Percentiles rank a stretch among this genome's conserved stretches.
These are phyloP conservation scores for Alliaria petiolata DNA, from an alignment of 345 rosid genomes.

Conservation along the genomic window DNA sequence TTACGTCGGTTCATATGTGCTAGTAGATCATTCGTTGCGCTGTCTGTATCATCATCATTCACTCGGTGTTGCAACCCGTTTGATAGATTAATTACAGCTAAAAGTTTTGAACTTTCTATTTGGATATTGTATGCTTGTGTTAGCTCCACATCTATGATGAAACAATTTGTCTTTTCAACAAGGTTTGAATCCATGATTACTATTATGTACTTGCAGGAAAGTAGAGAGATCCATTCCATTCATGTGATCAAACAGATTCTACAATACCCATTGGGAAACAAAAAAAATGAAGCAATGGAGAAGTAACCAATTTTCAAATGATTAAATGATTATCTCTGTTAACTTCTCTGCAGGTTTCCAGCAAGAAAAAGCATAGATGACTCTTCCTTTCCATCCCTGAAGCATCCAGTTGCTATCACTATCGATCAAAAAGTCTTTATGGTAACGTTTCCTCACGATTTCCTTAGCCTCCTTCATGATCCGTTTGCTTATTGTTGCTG, in stretches of 20 bases:
- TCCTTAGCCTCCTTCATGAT: conserved; percentile 46
- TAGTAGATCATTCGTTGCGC: conserved; percentile 2
- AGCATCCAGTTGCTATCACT: conserved; percentile 65
- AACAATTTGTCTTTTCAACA: neutral
- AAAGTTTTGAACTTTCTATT: conserved; percentile 18
- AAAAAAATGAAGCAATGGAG: conserved; percentile 19
- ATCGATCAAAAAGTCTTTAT: conserved; percentile 51
- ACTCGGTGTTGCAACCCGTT: conserved; percentile 19
- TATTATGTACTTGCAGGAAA: conserved; percentile 18
- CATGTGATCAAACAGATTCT: conserved; percentile 23
- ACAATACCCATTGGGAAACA: conserved; percentile 1
- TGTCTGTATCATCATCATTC: conserved; percentile 20
- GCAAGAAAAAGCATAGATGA: conserved; percentile 56
- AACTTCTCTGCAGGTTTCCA: conserved; percentile 44
- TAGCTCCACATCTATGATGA: conserved; percentile 10
- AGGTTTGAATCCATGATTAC: neutral
- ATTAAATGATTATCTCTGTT: neutral
- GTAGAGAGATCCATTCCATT: conserved; percentile 6
- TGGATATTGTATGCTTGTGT: neutral
- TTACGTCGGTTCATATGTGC: conserved; percentile 15
- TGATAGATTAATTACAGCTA: conserved; percentile 14
- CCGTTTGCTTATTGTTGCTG: conserved; percentile 41
- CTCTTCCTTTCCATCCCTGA: conserved; percentile 87
- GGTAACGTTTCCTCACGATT: conserved; percentile 42
- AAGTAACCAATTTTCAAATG: neutral